Evolutionary conservation across 2,329 filamentous ascomycete species (phyloP).

Genomic region (Microcyclospora pomicola): DNA sequence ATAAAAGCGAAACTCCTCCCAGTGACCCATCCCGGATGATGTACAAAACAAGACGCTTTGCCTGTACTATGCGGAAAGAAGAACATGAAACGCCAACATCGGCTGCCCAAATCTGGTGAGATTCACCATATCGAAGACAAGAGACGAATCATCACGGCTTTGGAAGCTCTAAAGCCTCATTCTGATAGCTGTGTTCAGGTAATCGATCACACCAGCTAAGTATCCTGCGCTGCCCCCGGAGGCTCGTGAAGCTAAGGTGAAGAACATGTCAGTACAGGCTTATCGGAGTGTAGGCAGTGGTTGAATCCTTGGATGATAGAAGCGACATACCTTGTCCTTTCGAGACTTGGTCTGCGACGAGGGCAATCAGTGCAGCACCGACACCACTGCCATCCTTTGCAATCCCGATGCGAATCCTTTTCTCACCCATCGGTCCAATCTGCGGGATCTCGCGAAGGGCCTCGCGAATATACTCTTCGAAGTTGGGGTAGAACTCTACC

Average conservation of each 20-base stretch:
- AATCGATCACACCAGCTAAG: neutral
- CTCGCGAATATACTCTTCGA: constrained; percentile 76
- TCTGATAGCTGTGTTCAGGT: neutral
- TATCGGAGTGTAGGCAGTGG: no score
- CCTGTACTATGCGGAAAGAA: no score
- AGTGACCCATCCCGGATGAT: no score
- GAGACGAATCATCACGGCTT: no score
- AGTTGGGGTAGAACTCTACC: constrained; percentile 90
- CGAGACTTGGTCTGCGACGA: constrained; percentile 57
- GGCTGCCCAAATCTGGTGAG: no score
- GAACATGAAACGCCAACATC: no score
- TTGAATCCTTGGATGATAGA: no score
- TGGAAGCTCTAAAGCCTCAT: neutral
- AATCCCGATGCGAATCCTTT: constrained; percentile 83
- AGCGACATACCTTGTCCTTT: constrained; percentile 8
- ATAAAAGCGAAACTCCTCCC: no score
- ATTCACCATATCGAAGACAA: no score
- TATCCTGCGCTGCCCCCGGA: neutral
- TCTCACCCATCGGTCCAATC: constrained; percentile 65
- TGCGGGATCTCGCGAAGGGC: constrained; percentile 62
- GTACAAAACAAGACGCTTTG: no score
- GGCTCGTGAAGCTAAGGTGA: no score
- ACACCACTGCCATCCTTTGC: constrained; percentile 93
- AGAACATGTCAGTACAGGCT: no score
- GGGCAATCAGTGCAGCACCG: constrained; percentile 87